Conservation (phyloP, 129 eudicot genomes). For the Flaveria trinervia region DNA sequence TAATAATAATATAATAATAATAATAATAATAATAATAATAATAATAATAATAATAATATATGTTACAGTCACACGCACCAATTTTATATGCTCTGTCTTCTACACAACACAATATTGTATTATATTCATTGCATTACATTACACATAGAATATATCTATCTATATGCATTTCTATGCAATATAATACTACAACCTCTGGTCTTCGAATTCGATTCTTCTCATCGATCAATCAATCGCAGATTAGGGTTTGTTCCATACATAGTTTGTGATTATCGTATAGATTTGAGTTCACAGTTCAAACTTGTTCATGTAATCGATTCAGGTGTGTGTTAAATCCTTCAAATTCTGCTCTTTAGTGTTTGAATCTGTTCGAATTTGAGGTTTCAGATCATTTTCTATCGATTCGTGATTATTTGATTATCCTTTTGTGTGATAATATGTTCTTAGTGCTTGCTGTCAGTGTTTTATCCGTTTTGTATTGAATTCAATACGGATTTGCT, state of each 20-base stretch:
- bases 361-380: constrained; percentile 12
- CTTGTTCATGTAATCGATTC: not conserved
- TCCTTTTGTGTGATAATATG: no score
- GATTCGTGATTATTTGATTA: not conserved
- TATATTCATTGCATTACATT: not conserved
- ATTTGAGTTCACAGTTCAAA: constrained; percentile 1
- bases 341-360: not conserved
- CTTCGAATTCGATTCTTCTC: constrained; percentile 45
- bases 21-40: no score
- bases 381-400: not conserved
- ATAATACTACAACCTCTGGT: constrained; percentile 22
- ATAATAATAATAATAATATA: constrained; percentile 7
- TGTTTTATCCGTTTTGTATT: not conserved
- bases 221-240: constrained; percentile 23
- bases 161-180: not conserved
- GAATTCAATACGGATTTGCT: not conserved
- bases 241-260: constrained; percentile 19
- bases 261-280: no score
- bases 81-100: constrained; percentile 30
- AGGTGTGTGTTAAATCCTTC: constrained; percentile 25
- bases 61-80: constrained; percentile 36
- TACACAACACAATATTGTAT: not conserved
- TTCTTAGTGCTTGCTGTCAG: no score
- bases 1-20: constrained; percentile 22
- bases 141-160: constrained; percentile 22